Percentiles rank a stretch among this genome's conserved stretches.
Evolutionary conservation across 768 basidiomycete species (phyloP).

Genomic region (Suillus paluster): DNA sequence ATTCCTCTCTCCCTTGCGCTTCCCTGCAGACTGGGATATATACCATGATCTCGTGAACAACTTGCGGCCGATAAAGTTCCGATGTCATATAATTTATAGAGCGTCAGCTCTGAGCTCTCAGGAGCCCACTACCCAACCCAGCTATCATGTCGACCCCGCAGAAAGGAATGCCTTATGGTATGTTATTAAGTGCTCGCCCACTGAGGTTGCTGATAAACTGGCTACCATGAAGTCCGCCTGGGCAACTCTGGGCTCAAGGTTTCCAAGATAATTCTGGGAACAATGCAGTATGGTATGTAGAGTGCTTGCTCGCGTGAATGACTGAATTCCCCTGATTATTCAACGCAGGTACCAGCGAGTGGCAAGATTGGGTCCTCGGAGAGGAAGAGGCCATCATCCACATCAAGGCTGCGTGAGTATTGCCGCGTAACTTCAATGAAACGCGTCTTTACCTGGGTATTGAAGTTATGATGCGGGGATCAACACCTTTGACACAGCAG

Average conservation of each 20-base stretch:
- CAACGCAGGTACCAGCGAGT: constrained; percentile 13
- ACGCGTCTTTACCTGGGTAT: background rate
- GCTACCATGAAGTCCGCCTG: constrained; percentile 35
- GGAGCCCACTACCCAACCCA: background rate
- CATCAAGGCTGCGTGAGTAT: constrained; percentile 38
- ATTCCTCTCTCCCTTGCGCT: background rate
- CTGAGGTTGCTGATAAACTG: background rate
- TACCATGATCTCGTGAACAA: background rate
- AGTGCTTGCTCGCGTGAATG: background rate
- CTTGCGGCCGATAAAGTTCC: background rate
- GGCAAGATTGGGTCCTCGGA: constrained; percentile 38
- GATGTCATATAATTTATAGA: background rate
- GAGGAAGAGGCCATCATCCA: constrained; percentile 43
- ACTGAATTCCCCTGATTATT: background rate
- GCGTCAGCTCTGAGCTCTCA: background rate
- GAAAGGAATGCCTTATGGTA: constrained; percentile 11
- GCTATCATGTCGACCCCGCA: constrained; percentile 4
- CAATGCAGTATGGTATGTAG: constrained; percentile 35
- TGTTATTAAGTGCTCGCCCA: background rate
- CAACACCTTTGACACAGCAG: constrained; percentile 63
- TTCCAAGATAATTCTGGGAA: constrained; percentile 43
- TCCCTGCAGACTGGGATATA: background rate
- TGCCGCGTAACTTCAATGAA: background rate
- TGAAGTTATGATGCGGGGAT: constrained; percentile 61
- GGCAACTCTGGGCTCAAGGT: constrained; percentile 50